Base-by-base conservation (phyloP, 2,329 filamentous ascomycete species). In the Botryotinia globosa region DNA sequence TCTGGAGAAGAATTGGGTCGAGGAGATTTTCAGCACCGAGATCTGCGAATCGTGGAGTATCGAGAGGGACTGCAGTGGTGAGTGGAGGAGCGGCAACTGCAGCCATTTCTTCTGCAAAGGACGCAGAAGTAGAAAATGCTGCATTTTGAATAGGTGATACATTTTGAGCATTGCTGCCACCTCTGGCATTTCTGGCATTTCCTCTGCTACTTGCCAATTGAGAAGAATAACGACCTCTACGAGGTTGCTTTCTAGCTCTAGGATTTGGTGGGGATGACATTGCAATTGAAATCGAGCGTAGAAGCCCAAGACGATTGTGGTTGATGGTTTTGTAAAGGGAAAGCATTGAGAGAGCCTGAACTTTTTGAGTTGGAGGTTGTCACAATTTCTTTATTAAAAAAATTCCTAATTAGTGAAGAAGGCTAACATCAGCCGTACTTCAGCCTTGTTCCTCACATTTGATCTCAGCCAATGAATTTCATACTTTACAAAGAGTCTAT, bases 31-130 rank as follows among this genome's bases (percentile, higher is more conserved):
- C 79, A 37, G 80, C 81, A 65, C 80, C 80, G 12, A 87, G 81
- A 44, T 86, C 84, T 69, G 82, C 81, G 76, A 87, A 87, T 59
- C 83, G 80, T 48, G 83, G 84, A 6, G 83, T 84, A 75, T 84
- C 84, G 5, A 81, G 76, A 9, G 85, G 84, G 2, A 85, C 80
- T 20, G 80, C 73, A 66, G 80, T 81, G 18, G 81, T 80, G 39
- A 83, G 80, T 42, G 80, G 78, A 59, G 82, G 82, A 62, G 81
- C 80, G 0, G 80, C 73, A n/a, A 80, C 79, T 74, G 48, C 65
- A 67, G 65, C 51, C 48, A 56, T 56, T n/a, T 67, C 65, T 37
- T 67, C 65, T 67, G 65, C 65, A 42, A 67, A 67, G 20, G 65
- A 67, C 8, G 25, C 18, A 32, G 65, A 67, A 32, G 65, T 56